Evolutionary conservation across 2,329 filamentous ascomycete species (phyloP).

Genomic region (Thelonectria blattea): DNA sequence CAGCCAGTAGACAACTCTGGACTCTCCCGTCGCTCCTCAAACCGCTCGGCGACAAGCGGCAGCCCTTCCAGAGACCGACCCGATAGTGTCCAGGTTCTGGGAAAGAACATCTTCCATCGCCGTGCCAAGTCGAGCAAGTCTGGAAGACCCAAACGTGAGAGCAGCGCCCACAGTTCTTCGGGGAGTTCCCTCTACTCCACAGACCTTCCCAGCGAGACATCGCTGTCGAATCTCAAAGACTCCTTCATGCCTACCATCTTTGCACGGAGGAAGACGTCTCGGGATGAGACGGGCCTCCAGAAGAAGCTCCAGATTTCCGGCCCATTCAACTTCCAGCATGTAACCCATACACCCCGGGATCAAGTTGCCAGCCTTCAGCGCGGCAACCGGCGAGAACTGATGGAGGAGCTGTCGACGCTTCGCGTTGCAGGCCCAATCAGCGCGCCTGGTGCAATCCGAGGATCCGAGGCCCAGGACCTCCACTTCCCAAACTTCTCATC

Average conservation of each 20-base stretch:
- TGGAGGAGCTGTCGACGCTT: constrained; percentile 52
- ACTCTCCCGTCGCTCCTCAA: constrained; percentile 63
- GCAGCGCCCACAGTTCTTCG: constrained; percentile 54
- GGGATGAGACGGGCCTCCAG: constrained; percentile 41
- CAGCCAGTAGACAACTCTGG: constrained; percentile 53
- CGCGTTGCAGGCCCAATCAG: constrained; percentile 38
- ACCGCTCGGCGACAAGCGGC: constrained; percentile 59
- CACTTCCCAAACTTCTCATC: constrained; percentile 56
- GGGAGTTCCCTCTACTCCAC: constrained; percentile 56
- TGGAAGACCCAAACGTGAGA: constrained; percentile 51
- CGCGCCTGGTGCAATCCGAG: constrained; percentile 31
- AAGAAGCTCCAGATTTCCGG: constrained; percentile 63
- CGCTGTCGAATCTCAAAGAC: constrained; percentile 47
- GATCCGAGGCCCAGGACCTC: constrained; percentile 46
- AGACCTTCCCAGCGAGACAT: constrained; percentile 48
- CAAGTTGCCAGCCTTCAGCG: constrained; percentile 50
- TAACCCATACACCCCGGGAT: constrained; percentile 63
- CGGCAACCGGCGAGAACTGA: constrained; percentile 49
- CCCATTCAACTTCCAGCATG: constrained; percentile 71
- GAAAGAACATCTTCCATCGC: constrained; percentile 65
- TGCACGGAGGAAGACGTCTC: constrained; percentile 52
- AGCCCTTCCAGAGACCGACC: constrained; percentile 60
- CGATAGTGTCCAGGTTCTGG: constrained; percentile 65
- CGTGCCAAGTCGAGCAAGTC: constrained; percentile 53
- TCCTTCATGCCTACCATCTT: constrained; percentile 59